Evolutionary conservation across 257 asterid species (phyloP), one percentile per base, ranked within the genome.

Genomic region (Solanum ahanhuiri): DNA sequence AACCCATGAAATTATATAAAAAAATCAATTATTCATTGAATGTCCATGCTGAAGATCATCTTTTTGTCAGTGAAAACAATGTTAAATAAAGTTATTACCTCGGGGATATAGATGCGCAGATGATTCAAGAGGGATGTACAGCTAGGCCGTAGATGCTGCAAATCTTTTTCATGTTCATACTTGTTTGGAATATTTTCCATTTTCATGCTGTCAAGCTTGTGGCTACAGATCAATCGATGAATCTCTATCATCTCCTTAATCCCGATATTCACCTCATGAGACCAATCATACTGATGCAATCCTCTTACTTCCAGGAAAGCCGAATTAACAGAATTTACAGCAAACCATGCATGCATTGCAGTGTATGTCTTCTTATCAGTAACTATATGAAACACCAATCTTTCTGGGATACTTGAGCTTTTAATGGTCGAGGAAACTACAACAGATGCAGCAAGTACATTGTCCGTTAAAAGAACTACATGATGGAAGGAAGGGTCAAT

Each of bases 331-430:
- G 93, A n/a, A 92, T 95, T 92, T 82, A 91, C 79, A 39, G 98
- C 95, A 89, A 96, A 94, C 98, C 98, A 96, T 4, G 99, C 98
- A 82, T 96, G 97, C 99, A 96, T 94, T 6, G 96, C 89, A 5
- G 94, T 89, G 85, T 96, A 95, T 6, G 95, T 93, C 89, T 96
- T 96, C 93, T 92, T 95, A 72, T 96, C 98, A 20, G 99, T 96
- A 69, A 96, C 88, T 14, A 96, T 91, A 87, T 96, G 99, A 89
- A 96, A 96, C 82, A 94, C 95, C 90, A 95, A 58, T 75, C 90
- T 93, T 51, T 89, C 95, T 23, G 96, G 94, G 72, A 76, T 33
- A 66, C 63, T 64, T n/a, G 99, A 91, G 81, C 92, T 82, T 85
- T 92, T 90, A 75, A 89, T 83, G 70, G 95, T 85, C 33, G 98